These are phyloP conservation scores for Colletotrichum australisinense DNA, from an alignment of 2,329 filamentous ascomycete genomes.

Conservation along the genomic window DNA sequence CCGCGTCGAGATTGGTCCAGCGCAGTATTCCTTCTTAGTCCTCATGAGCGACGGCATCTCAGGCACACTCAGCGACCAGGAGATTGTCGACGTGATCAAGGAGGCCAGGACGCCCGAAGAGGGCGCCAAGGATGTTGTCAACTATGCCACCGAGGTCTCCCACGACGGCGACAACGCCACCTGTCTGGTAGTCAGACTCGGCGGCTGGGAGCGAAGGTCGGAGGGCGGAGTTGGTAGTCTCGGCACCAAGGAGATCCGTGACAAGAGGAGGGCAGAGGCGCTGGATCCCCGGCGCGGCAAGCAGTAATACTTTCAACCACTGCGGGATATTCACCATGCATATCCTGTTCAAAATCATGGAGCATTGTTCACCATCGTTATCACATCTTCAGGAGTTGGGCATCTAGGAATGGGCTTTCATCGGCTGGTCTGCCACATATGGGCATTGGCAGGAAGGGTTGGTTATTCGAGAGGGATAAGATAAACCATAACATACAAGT, in stretches of 20 bases:
- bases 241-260: conserved; percentile 91
- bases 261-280: conserved; percentile 84
- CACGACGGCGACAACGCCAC: conserved; percentile 75
- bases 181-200: conserved; percentile 74
- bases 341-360: background rate
- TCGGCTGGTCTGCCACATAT: background rate
- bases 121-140: conserved; percentile 81
- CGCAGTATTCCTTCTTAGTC: conserved; percentile 90
- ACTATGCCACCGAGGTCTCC: conserved; percentile 89
- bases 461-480: background rate
- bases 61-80: conserved; percentile 88
- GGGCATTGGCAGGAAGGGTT: background rate
- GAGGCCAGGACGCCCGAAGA: conserved; percentile 93
- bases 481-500: background rate
- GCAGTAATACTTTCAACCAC: conserved; percentile 44
- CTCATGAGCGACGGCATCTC: conserved; percentile 91
- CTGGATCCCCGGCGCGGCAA: conserved; percentile 81
- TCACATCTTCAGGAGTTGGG: background rate
- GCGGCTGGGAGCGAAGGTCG: conserved; percentile 77
- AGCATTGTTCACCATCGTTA: background rate
- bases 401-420: background rate
- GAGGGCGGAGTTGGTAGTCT: conserved; percentile 91
- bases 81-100: conserved; percentile 96
- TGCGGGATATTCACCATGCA: background rate
- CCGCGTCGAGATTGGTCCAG: conserved; percentile 81